phyloP scores from a whole-genome alignment of 305 asterid genomes.

The Nicotiana rustica region DNA sequence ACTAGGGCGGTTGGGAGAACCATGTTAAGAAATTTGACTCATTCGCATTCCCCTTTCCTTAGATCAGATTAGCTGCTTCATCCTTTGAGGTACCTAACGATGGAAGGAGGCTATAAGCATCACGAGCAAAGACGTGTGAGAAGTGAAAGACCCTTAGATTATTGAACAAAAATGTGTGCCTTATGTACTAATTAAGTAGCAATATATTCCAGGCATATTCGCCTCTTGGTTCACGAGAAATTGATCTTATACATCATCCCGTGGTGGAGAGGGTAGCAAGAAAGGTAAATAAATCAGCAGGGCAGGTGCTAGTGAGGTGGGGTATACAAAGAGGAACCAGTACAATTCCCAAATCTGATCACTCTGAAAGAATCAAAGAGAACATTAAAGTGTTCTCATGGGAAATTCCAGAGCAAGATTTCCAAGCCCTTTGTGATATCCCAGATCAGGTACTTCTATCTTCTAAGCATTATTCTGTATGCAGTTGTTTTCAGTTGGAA shows the following conservation, averaged over 20 bases:
- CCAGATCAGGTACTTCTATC: constrained; percentile 56
- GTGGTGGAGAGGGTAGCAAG: constrained; percentile 58
- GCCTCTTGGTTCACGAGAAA: constrained; percentile 63
- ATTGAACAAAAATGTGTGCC: background rate
- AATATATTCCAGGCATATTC: constrained; percentile 61
- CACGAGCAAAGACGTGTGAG: background rate
- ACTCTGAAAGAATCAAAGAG: constrained; percentile 61
- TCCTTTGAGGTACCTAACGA: background rate
- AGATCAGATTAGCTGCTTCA: background rate
- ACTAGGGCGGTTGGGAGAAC: background rate
- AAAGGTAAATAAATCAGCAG: constrained; percentile 70
- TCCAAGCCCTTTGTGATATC: constrained; percentile 54
- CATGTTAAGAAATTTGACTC: no score
- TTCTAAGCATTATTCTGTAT: background rate
- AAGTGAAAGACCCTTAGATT: background rate
- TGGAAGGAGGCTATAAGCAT: background rate
- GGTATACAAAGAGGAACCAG: constrained; percentile 77
- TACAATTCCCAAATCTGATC: constrained; percentile 66
- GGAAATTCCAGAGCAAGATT: constrained; percentile 68
- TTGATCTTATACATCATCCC: constrained; percentile 65
- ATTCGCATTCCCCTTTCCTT: no score
- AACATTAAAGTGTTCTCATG: constrained; percentile 65
- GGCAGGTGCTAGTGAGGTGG: constrained; percentile 80
- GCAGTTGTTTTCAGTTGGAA: no score
- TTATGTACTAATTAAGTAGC: background rate